Evolutionary conservation across 1,139 yeast genomes (phyloP).

Genomic region (Debaryomycetaceae sp.): DNA sequence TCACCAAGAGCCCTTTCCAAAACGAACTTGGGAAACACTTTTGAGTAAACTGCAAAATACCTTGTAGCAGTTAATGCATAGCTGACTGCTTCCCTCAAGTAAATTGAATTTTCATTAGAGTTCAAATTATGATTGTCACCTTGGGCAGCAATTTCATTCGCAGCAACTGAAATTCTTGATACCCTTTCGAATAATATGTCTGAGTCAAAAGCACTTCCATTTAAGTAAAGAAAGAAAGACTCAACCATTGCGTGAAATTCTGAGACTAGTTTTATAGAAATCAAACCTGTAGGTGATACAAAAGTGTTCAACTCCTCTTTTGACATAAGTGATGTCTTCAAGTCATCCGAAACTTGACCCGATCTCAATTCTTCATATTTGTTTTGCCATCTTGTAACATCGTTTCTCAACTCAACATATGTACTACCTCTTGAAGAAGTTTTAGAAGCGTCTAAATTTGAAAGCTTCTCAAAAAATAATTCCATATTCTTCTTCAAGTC

Average conservation of each 20-base stretch:
- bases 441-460: constrained; percentile 13
- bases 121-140: constrained; percentile 35
- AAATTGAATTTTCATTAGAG: constrained; percentile 31
- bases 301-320: constrained; percentile 26
- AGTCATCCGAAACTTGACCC: constrained; percentile 19
- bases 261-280: constrained; percentile 43
- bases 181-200: constrained; percentile 52
- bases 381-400: constrained; percentile 43
- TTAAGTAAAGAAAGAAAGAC: constrained; percentile 34
- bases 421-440: constrained; percentile 9
- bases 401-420: constrained; percentile 23
- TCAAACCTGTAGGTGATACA: constrained; percentile 38
- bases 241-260: constrained; percentile 49
- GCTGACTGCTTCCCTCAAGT: constrained; percentile 67
- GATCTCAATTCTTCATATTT: constrained; percentile 43
- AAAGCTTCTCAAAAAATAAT: constrained; percentile 25
- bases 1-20: constrained; percentile 80
- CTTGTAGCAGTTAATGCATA: constrained; percentile 78
- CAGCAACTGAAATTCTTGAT: constrained; percentile 48
- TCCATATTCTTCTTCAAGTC: constrained; percentile 18
- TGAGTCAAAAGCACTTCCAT: constrained; percentile 31
- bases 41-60: constrained; percentile 64
- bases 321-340: constrained; percentile 21
- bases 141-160: constrained; percentile 46
- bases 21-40: constrained; percentile 65